Conservation (phyloP, 2,329 filamentous ascomycete species). For the Sarocladium kiliense region DNA sequence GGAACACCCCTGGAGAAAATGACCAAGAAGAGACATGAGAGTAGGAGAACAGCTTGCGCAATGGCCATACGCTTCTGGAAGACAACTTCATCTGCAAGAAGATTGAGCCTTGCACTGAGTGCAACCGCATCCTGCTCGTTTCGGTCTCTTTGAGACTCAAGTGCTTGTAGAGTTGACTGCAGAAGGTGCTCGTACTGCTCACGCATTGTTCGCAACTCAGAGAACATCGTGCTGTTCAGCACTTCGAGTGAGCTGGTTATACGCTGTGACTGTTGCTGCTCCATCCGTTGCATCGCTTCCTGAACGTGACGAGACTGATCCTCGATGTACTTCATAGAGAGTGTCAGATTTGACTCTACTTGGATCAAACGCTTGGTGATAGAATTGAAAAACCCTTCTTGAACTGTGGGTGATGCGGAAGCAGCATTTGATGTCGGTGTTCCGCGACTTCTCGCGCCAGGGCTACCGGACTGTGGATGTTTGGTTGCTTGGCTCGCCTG, state of each 20-base stretch:
- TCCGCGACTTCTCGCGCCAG: slow-evolving; percentile 21
- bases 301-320: slow-evolving; percentile 88
- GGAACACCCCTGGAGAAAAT: slow-evolving; percentile 63
- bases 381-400: slow-evolving; percentile 97
- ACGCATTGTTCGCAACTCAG: slow-evolving; percentile 71
- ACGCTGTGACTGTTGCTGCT: slow-evolving; percentile 81
- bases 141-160: slow-evolving; percentile 82
- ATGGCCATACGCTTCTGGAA: slow-evolving; percentile 90
- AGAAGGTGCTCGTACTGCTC: slow-evolving; percentile 93
- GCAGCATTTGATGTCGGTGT: slow-evolving; percentile 21
- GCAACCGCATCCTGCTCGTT: slow-evolving; percentile 80
- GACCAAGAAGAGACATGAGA: slow-evolving; percentile 81
- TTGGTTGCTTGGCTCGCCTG: slow-evolving; percentile 12
- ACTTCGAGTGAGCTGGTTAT: slow-evolving; percentile 75
- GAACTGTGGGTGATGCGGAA: slow-evolving; percentile 66
- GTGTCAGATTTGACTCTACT: slow-evolving; percentile 85
- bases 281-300: slow-evolving; percentile 79
- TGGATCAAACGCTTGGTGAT: slow-evolving; percentile 88
- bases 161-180: slow-evolving; percentile 89
- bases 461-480: neutral
- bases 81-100: slow-evolving; percentile 88
- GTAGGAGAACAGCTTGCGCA: slow-evolving; percentile 79
- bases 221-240: slow-evolving; percentile 82
- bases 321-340: slow-evolving; percentile 94
- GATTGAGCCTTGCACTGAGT: slow-evolving; percentile 71